Conservation (phyloP, 2,329 filamentous ascomycete genomes). For the Alternaria brassicae region DNA sequence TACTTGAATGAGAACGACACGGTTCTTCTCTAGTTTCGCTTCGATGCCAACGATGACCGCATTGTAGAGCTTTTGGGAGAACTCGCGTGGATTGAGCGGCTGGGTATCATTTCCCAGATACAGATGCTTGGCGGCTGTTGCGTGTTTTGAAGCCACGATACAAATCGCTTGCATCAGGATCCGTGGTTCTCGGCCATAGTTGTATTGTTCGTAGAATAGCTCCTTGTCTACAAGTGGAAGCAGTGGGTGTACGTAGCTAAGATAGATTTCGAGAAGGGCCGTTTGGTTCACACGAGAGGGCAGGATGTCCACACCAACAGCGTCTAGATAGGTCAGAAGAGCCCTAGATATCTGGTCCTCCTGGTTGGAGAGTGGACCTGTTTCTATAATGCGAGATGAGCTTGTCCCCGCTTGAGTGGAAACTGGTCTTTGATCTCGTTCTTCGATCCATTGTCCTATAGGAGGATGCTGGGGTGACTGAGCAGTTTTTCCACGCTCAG, state of each 20-base stretch:
- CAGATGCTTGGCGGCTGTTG: slow-evolving; percentile 51
- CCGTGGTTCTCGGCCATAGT: slow-evolving; percentile 46
- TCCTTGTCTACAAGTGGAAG: slow-evolving; percentile 56
- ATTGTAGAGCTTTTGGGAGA: slow-evolving; percentile 55
- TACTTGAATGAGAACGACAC: slow-evolving; percentile 56
- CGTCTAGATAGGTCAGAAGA: slow-evolving; percentile 48
- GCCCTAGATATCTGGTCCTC: slow-evolving; percentile 43
- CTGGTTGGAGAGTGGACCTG: slow-evolving; percentile 40
- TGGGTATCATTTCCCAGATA: slow-evolving; percentile 47
- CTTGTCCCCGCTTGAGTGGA: slow-evolving; percentile 34
- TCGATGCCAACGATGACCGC: slow-evolving; percentile 53
- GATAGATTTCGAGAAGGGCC: slow-evolving; percentile 55
- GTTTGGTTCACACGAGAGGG: slow-evolving; percentile 48
- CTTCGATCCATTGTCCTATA: slow-evolving; percentile 49
- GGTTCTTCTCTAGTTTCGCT: slow-evolving; percentile 54
- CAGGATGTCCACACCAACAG: slow-evolving; percentile 45
- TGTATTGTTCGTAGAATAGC: slow-evolving; percentile 50
- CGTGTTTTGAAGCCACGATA: slow-evolving; percentile 58
- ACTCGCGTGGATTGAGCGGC: slow-evolving; percentile 51
- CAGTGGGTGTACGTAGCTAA: slow-evolving; percentile 55
- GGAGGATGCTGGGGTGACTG: slow-evolving; percentile 40
- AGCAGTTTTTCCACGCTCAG: slow-evolving; percentile 41
- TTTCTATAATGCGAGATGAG: slow-evolving; percentile 37
- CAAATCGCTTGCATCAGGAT: slow-evolving; percentile 56
- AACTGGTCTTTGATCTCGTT: slow-evolving; percentile 33